These are phyloP conservation scores for Kingdonia uniflora DNA, from an alignment of 164 flowering plant genomes.

Conservation along the genomic window DNA sequence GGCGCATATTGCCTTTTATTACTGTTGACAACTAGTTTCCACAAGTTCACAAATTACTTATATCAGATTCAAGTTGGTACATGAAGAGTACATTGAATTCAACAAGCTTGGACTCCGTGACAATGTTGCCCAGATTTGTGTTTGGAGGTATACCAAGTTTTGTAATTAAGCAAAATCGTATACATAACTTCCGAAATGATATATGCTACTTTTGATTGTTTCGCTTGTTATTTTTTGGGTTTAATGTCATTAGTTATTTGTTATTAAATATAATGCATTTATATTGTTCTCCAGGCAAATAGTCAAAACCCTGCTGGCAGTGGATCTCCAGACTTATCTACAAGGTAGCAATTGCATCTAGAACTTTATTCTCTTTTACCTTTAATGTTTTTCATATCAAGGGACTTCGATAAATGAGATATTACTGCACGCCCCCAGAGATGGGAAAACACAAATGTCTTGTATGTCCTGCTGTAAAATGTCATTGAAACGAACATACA, in stretches of 20 bases:
- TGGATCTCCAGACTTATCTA: constrained; percentile 16
- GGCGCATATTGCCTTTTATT: too few species aligned
- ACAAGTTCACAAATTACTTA: not conserved
- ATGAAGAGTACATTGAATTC: constrained; percentile 80
- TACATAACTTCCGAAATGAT: not conserved
- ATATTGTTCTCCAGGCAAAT: constrained; percentile 28
- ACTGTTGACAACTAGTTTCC: too few species aligned
- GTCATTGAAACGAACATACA: too few species aligned
- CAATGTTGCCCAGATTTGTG: constrained; percentile 97
- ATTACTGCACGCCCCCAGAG: too few species aligned
- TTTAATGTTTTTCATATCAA: not conserved
- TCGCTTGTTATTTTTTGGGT: not conserved
- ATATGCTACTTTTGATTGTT: not conserved
- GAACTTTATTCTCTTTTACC: not conserved
- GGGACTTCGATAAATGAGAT: too few species aligned
- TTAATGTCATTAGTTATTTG: constrained; percentile 1
- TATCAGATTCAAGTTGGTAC: constrained; percentile 65
- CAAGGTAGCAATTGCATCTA: constrained; percentile 29
- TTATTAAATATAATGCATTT: constrained; percentile 10
- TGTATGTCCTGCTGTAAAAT: too few species aligned
- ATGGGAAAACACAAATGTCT: too few species aligned
- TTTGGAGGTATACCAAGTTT: constrained; percentile 51
- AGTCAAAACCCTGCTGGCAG: constrained; percentile 18
- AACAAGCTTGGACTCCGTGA: constrained; percentile 75
- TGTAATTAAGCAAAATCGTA: not conserved